A percentile compares a stretch with the other conserved stretches of the same genome.
phyloP scores from a whole-genome alignment of 495 filamentous ascomycete genomes.

The Chaetomidium leptoderma region DNA sequence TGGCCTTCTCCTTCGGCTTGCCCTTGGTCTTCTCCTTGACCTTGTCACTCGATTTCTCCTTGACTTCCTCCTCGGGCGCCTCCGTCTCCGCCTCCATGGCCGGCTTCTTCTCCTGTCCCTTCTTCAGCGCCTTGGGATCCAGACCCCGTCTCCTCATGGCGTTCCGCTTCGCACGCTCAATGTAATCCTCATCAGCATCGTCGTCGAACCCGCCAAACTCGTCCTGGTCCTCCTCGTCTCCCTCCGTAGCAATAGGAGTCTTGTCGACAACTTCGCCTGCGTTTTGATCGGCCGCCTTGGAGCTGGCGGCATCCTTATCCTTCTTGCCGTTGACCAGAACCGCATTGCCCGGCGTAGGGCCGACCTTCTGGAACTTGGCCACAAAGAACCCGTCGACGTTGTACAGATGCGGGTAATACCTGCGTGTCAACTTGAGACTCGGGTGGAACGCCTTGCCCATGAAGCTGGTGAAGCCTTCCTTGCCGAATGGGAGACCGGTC shows the following conservation, averaged over 20 bases:
- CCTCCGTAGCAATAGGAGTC: slow-evolving; percentile 47
- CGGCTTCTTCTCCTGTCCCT: slow-evolving; percentile 23
- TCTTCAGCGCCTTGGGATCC: slow-evolving; percentile 47
- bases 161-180: slow-evolving; percentile 67
- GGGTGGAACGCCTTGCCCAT: slow-evolving; percentile 85
- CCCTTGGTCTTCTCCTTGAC: slow-evolving; percentile 19
- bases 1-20: slow-evolving; percentile 19
- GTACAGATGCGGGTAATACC: slow-evolving; percentile 92
- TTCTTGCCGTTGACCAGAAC: slow-evolving; percentile 40
- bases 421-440: slow-evolving; percentile 75
- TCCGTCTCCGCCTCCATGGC: slow-evolving; percentile 18
- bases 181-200: slow-evolving; percentile 72
- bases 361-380: slow-evolving; percentile 91
- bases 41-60: slow-evolving; percentile 21
- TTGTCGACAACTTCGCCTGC: slow-evolving; percentile 45
- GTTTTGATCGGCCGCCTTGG: slow-evolving; percentile 29
- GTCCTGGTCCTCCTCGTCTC: slow-evolving; percentile 39
- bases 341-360: slow-evolving; percentile 59
- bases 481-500: slow-evolving; percentile 88
- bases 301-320: slow-evolving; percentile 30
- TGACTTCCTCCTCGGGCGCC: slow-evolving; percentile 21
- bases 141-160: slow-evolving; percentile 52
- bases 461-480: slow-evolving; percentile 81
- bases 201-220: slow-evolving; percentile 88
- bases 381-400: slow-evolving; percentile 99